Evolutionary conservation across 192 early-diverging fungal genomes (phyloP).

Genomic region (Neocallimastix lanati): DNA sequence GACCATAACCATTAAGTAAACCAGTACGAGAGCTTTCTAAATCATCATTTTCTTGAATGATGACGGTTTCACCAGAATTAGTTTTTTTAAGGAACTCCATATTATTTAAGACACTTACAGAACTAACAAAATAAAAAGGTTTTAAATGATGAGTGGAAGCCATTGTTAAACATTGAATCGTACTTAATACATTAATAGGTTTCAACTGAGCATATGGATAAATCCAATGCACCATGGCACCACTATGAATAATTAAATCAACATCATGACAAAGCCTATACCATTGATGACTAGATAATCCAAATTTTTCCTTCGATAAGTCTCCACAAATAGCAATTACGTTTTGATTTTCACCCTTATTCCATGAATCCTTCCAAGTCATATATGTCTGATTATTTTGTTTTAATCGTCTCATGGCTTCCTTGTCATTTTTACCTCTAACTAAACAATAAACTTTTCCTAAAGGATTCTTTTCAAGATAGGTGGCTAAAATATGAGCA

Average conservation of each 20-base stretch:
- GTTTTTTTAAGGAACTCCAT: slow-evolving; percentile 39
- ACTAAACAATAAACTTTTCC: slow-evolving; percentile 63
- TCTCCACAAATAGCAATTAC: slow-evolving; percentile 70
- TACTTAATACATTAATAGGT: slow-evolving; percentile 81
- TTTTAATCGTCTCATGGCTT: slow-evolving; percentile 52
- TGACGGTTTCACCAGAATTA: too few relatives aligned
- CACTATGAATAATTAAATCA: slow-evolving; percentile 88
- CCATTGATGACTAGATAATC: slow-evolving; percentile 55
- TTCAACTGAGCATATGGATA: slow-evolving; percentile 88
- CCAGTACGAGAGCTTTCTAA: slow-evolving; percentile 67
- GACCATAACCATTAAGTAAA: slow-evolving; percentile 77
- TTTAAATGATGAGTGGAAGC: slow-evolving; percentile 47
- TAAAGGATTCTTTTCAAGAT: slow-evolving; percentile 42
- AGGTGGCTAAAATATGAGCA: slow-evolving; percentile 63
- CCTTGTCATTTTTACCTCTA: slow-evolving; percentile 40
- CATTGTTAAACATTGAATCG: slow-evolving; percentile 55
- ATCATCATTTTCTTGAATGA: slow-evolving; percentile 61
- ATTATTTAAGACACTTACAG: slow-evolving; percentile 89
- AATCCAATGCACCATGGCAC: slow-evolving; percentile 98
- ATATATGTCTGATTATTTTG: slow-evolving; percentile 51
- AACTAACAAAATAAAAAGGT: slow-evolving; percentile 84
- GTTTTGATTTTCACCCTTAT: slow-evolving; percentile 16
- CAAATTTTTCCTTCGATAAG: slow-evolving; percentile 55
- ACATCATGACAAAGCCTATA: slow-evolving; percentile 25
- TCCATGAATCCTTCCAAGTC: slow-evolving; percentile 61